Evolutionary conservation across 306 rosid genomes (phyloP), one percentile per base, ranked within the genome.

Genomic region (Rubus parviflorus): DNA sequence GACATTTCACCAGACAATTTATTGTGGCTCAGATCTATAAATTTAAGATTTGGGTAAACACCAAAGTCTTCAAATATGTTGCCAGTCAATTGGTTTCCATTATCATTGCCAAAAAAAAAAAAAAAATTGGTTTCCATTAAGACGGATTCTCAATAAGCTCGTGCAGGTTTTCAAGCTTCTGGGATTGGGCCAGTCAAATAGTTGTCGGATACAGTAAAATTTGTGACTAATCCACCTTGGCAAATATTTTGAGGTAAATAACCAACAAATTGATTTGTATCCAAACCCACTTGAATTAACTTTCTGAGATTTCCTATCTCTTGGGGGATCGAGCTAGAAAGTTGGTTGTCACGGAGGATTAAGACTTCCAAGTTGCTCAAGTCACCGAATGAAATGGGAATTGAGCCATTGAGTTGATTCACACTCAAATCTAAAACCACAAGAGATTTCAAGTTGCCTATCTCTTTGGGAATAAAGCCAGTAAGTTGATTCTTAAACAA

Each of bases 51-150:
- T 13, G 85, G 87, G 68, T 77, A 83, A 42, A 80, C 61, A 2
- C 83, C 83, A 7, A 80, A 86, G 23, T 63, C 87, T 83, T 80
- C 79, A 2, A 85, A 80, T 58, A 86, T 13, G 16, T 86, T 71
- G 17, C 80, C 87, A 19, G 10, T 17, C 30, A 86, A 75, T 8
- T 65, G 71, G 81, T 86, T 86, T 16, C 74, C 70, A 25, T 77
- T 75, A 12, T n/a, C n/a, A n/a, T n/a, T n/a, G n/a, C n/a, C n/a
- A n/a, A n/a, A n/a, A n/a, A n/a, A n/a, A n/a, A n/a, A n/a, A n/a
- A n/a, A n/a, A n/a, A n/a, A 86, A 75, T 8, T 65, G 71, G 81
- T 86, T 86, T 16, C 74, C 70, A 25, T 77, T 75, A 12, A 86
- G 83, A 17, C 85, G 35, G 13, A 56, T 0, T 56, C 62, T 56